These are phyloP conservation scores for Calocera cornea DNA, from an alignment of 768 basidiomycete genomes.

Conservation along the genomic window DNA sequence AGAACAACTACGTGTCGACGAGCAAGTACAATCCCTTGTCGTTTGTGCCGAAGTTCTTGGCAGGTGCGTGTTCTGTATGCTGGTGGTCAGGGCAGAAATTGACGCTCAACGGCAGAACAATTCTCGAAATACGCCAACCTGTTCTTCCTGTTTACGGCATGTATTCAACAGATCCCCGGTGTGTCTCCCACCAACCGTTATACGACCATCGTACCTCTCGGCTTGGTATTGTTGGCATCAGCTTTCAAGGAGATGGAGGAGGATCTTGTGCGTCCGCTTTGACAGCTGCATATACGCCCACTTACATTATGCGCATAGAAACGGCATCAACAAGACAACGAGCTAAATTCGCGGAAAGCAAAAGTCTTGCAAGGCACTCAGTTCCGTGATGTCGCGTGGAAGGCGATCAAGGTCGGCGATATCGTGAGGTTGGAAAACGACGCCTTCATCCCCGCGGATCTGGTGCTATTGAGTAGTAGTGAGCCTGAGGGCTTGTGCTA, in stretches of 20 bases:
- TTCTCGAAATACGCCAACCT: constrained; percentile 97
- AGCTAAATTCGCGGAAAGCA: constrained; percentile 71
- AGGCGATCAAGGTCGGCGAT: constrained; percentile 80
- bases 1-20: constrained; percentile 77
- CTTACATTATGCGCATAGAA: constrained; percentile 31
- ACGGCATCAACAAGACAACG: constrained; percentile 89
- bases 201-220: constrained; percentile 87
- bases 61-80: constrained; percentile 40
- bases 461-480: constrained; percentile 72
- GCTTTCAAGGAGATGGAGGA: constrained; percentile 94
- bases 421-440: constrained; percentile 80
- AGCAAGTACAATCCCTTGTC: constrained; percentile 85
- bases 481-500: constrained; percentile 97
- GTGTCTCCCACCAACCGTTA: constrained; percentile 93
- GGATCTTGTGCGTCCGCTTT: constrained; percentile 53
- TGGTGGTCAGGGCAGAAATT: background rate
- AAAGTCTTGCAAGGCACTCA: constrained; percentile 53
- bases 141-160: constrained; percentile 96
- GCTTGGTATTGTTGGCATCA: constrained; percentile 76
- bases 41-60: constrained; percentile 86
- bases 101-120: constrained; percentile 49
- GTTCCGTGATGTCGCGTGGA: constrained; percentile 73
- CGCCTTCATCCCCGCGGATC: constrained; percentile 92
- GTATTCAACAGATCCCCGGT: constrained; percentile 93
- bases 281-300: background rate